Conservation (phyloP, 2,329 filamentous ascomycete species). For the Pyricularia sp. region DNA sequence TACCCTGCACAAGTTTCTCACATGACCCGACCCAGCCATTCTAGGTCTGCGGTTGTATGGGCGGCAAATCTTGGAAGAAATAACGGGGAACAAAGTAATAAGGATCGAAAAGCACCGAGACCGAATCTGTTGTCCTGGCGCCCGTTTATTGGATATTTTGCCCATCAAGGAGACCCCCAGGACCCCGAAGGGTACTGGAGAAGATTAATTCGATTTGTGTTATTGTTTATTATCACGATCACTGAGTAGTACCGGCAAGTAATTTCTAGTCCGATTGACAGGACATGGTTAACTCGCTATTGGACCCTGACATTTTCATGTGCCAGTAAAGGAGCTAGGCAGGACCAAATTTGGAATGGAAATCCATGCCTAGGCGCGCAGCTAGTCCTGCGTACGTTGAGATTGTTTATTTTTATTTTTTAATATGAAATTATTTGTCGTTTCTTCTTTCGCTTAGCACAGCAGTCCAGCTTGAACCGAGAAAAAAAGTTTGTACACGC, state of each 20-base stretch:
- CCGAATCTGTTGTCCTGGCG: no score
- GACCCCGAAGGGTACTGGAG: not conserved
- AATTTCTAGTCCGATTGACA: not conserved
- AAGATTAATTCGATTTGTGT: not conserved
- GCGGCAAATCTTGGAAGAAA: not conserved
- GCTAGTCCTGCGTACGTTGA: not conserved
- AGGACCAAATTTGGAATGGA: not conserved
- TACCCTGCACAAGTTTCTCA: not conserved
- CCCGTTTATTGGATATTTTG: not conserved
- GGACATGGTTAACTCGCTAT: not conserved
- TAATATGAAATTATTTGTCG: not conserved
- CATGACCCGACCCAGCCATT: not conserved
- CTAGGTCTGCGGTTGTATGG: not conserved
- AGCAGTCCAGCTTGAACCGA: not conserved
- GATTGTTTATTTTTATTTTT: not conserved
- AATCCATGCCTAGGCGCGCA: not conserved
- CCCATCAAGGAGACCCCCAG: not conserved
- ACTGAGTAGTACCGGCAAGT: not conserved
- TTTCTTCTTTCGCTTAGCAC: not conserved
- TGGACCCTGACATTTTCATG: not conserved
- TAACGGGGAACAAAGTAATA: not conserved
- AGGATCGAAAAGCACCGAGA: not conserved
- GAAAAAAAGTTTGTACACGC: not conserved
- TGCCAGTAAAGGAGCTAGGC: not conserved
- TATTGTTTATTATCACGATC: not conserved